Conservation (phyloP, 164 flowering plant genomes). For the Berberis thunbergii region DNA sequence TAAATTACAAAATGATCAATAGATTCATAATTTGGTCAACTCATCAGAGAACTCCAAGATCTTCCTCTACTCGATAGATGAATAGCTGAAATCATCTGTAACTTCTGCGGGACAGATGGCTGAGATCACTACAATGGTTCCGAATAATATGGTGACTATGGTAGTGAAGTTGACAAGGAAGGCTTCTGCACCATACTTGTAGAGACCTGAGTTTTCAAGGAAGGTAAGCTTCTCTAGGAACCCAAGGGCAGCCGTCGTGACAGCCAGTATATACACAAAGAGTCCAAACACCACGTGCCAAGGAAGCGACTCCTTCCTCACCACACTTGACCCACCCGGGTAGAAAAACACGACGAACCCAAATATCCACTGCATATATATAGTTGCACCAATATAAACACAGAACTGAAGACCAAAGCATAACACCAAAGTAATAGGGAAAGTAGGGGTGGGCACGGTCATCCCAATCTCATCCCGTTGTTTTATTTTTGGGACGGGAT, state of each 20-base stretch:
- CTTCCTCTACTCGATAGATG: conserved; percentile 26
- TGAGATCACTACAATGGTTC: conserved; percentile 45
- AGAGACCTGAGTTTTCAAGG: conserved; percentile 63
- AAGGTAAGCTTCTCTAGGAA: conserved; percentile 93
- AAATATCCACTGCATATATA: conserved; percentile 57
- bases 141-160: conserved; percentile 45
- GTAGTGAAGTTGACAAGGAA: conserved; percentile 86
- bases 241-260: conserved; percentile 53
- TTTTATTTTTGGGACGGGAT: too few species aligned
- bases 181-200: conserved; percentile 75
- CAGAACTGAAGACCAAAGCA: background rate
- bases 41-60: too few species aligned
- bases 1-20: too few species aligned
- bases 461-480: too few species aligned
- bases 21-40: too few species aligned
- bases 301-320: conserved; percentile 50
- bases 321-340: conserved; percentile 46
- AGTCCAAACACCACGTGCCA: conserved; percentile 80
- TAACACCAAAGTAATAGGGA: background rate
- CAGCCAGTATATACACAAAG: conserved; percentile 54
- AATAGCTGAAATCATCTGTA: conserved; percentile 43
- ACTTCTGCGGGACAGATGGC: conserved; percentile 24
- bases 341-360: conserved; percentile 73
- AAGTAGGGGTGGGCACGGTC: background rate
- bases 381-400: background rate